Percentiles rank a stretch among this genome's conserved stretches.
These are phyloP conservation scores for Plasmodium falciparum DNA, from an alignment of 169 alveolate genomes.

Conservation along the genomic window DNA sequence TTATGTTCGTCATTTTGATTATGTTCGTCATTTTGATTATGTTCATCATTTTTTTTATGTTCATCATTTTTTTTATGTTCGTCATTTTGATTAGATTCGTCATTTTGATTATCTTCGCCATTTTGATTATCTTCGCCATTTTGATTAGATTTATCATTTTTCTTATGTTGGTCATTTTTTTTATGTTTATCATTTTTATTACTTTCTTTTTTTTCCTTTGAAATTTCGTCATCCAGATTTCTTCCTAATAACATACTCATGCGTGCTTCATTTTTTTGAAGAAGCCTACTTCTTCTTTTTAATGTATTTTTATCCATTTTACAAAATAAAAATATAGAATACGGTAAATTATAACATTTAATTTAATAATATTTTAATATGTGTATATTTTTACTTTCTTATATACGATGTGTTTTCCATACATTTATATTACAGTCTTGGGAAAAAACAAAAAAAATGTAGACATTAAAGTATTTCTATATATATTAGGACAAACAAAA, in stretches of 20 bases:
- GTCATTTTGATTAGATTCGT: background rate
- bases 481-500: too few relatives aligned
- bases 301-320: constrained; percentile 63
- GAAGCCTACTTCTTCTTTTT: constrained; percentile 58
- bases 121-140: background rate
- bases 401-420: too few relatives aligned
- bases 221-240: background rate
- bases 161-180: background rate
- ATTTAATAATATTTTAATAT: too few relatives aligned
- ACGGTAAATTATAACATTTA: too few relatives aligned
- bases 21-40: background rate
- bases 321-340: background rate
- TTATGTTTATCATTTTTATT: background rate
- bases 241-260: constrained; percentile 53
- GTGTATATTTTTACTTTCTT: too few relatives aligned
- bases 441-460: too few relatives aligned
- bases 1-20: background rate
- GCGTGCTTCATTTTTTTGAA: constrained; percentile 63
- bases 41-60: background rate
- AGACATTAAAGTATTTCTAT: too few relatives aligned
- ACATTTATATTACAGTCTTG: too few relatives aligned
- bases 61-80: background rate
- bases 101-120: background rate
- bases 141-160: background rate
- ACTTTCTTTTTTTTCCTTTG: background rate